Percentiles rank a stretch among this genome's conserved stretches.
phyloP scores from a whole-genome alignment of 1,284 basidiomycete species.

The Macrocystidia cucumis region DNA sequence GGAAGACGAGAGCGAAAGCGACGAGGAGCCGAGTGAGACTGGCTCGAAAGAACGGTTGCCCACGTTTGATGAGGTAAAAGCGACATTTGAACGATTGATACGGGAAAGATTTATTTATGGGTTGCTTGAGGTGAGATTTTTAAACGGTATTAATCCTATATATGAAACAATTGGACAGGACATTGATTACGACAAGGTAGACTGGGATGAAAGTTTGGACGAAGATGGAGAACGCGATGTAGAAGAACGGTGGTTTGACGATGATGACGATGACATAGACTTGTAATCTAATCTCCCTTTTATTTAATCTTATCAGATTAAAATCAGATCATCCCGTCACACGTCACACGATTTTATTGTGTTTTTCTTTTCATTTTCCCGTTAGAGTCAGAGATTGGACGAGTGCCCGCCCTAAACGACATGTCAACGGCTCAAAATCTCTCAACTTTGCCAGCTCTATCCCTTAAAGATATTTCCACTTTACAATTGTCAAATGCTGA shows the following conservation, averaged over 20 bases:
- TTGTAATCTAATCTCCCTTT: slow-evolving; percentile 3
- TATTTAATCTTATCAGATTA: neutral
- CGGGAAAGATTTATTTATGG: slow-evolving; percentile 72
- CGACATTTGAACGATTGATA: slow-evolving; percentile 49
- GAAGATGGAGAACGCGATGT: slow-evolving; percentile 48
- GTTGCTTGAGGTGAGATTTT: slow-evolving; percentile 50
- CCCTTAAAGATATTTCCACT: no score
- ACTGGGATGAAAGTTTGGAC: slow-evolving; percentile 72
- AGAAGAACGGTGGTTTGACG: slow-evolving; percentile 73
- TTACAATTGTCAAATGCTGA: no score
- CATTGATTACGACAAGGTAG: slow-evolving; percentile 63
- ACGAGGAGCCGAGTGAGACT: slow-evolving; percentile 30
- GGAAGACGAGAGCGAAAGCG: slow-evolving; percentile 53
- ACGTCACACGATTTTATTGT: slow-evolving; percentile 6
- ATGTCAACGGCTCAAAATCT: slow-evolving; percentile 18
- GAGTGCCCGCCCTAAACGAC: slow-evolving; percentile 32
- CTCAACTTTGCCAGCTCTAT: no score
- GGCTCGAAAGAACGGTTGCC: slow-evolving; percentile 40
- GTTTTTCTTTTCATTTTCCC: slow-evolving; percentile 18
- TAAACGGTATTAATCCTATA: slow-evolving; percentile 5
- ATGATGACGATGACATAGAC: slow-evolving; percentile 64
- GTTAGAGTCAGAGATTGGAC: slow-evolving; percentile 17
- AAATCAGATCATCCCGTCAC: neutral
- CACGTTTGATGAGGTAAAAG: slow-evolving; percentile 39
- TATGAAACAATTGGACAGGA: slow-evolving; percentile 29